Evolutionary conservation across 1,139 yeast genomes (phyloP).

Genomic region (Barnettozyma hawaiiensis): DNA sequence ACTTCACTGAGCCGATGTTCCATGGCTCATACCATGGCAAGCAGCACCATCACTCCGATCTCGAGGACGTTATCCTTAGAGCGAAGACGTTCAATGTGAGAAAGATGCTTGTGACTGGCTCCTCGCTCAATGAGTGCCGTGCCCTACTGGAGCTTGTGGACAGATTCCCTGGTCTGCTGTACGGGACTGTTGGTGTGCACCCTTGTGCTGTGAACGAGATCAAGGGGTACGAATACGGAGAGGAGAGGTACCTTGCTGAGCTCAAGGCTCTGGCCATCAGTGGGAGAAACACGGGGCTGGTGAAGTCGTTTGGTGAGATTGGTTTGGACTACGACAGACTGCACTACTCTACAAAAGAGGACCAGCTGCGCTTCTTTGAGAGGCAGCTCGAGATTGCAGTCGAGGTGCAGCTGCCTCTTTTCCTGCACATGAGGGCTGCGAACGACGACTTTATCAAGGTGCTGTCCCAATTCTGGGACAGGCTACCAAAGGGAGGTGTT

Average conservation of each 20-base stretch:
- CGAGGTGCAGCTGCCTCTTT: slow-evolving; percentile 59
- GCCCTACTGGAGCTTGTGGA: slow-evolving; percentile 41
- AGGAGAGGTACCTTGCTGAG: slow-evolving; percentile 37
- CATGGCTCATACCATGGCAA: slow-evolving; percentile 72
- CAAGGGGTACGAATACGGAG: slow-evolving; percentile 27
- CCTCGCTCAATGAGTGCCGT: slow-evolving; percentile 60
- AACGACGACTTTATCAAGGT: slow-evolving; percentile 70
- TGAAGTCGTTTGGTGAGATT: slow-evolving; percentile 85
- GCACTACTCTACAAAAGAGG: slow-evolving; percentile 61
- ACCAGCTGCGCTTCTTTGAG: slow-evolving; percentile 63
- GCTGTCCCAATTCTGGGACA: slow-evolving; percentile 49
- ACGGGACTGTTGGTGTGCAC: slow-evolving; percentile 87
- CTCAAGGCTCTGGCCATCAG: slow-evolving; percentile 44
- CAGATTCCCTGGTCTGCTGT: slow-evolving; percentile 34
- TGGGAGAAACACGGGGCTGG: slow-evolving; percentile 46
- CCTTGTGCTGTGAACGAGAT: slow-evolving; percentile 81
- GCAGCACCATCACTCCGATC: slow-evolving; percentile 60
- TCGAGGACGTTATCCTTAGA: slow-evolving; percentile 56
- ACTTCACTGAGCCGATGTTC: slow-evolving; percentile 86
- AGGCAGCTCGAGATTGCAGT: slow-evolving; percentile 64
- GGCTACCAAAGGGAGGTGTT: slow-evolving; percentile 37
- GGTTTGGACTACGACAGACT: slow-evolving; percentile 92
- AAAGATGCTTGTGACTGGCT: slow-evolving; percentile 76
- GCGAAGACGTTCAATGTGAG: slow-evolving; percentile 63
- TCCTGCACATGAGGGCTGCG: slow-evolving; percentile 87